These are phyloP conservation scores for Fusarium palustre DNA, from an alignment of 2,329 filamentous ascomycete genomes.

Conservation along the genomic window DNA sequence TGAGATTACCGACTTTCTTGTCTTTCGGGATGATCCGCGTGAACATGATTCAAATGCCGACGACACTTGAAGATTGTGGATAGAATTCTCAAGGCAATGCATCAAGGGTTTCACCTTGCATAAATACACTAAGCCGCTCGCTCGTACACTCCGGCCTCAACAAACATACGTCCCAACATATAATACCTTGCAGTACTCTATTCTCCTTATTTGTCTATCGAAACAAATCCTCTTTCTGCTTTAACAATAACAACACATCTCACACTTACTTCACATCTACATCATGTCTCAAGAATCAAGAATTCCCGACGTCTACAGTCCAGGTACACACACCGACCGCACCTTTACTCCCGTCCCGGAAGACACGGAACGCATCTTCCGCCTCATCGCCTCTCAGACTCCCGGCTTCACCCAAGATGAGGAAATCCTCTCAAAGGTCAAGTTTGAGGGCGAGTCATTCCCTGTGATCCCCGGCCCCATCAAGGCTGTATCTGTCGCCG, in stretches of 20 bases:
- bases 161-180: background rate
- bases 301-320: conserved; percentile 13
- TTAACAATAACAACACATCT: fast-evolving
- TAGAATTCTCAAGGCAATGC: background rate
- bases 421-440: conserved; percentile 15
- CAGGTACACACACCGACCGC: conserved; percentile 13
- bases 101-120: background rate
- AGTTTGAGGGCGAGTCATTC: background rate
- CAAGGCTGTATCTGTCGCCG: conserved; percentile 19
- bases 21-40: background rate
- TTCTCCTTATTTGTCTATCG: too few relatives aligned
- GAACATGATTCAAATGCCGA: background rate
- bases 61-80: background rate
- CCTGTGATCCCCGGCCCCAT: conserved; percentile 23
- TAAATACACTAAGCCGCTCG: background rate
- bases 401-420: conserved; percentile 17
- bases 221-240: background rate
- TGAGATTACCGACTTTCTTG: background rate
- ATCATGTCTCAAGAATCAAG: conserved; percentile 19
- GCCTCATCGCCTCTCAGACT: conserved; percentile 18
- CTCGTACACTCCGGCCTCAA: background rate
- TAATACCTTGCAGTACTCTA: too few relatives aligned
- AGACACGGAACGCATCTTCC: conserved; percentile 19
- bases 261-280: background rate
- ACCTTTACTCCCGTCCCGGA: conserved; percentile 7